Conservation (phyloP, 495 filamentous ascomycete genomes). For the Penicillium dipodomyicola region DNA sequence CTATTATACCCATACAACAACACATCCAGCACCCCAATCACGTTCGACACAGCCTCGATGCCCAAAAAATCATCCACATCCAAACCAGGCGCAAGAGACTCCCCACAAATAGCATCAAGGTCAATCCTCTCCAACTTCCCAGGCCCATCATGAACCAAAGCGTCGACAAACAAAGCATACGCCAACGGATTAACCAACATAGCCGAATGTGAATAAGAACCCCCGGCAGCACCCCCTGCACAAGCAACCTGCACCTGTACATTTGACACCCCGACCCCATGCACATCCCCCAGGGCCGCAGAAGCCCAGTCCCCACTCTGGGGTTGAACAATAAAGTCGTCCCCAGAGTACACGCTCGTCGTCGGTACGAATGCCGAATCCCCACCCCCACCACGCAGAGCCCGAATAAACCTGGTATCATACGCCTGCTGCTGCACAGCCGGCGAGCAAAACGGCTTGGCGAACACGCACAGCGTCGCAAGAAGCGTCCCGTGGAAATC, state of each 20-base stretch:
- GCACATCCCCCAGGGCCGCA: constrained; percentile 33
- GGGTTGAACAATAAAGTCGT: constrained; percentile 48
- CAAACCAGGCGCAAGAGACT: constrained; percentile 32
- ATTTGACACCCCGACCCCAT: constrained; percentile 42
- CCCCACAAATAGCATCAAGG: constrained; percentile 29
- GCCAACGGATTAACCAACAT: constrained; percentile 41
- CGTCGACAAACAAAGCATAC: constrained; percentile 42
- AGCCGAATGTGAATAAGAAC: constrained; percentile 38
- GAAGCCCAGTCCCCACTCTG: constrained; percentile 40
- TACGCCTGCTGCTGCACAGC: constrained; percentile 42
- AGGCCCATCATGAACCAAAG: constrained; percentile 40
- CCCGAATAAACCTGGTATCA: constrained; percentile 35
- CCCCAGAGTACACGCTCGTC: constrained; percentile 40
- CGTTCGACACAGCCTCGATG: constrained; percentile 27
- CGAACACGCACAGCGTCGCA: constrained; percentile 23
- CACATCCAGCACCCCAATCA: constrained; percentile 9
- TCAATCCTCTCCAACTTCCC: constrained; percentile 28
- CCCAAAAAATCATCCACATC: constrained; percentile 32
- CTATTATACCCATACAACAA: constrained; percentile 6
- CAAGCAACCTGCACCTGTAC: constrained; percentile 43
- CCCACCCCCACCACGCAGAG: constrained; percentile 34
- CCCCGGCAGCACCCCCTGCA: constrained; percentile 27
- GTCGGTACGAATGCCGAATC: constrained; percentile 48
- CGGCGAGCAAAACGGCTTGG: constrained; percentile 27
- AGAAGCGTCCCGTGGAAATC: constrained; percentile 48